Conservation (phyloP, 805 yeast species). For the Schizosaccharomyces japonicus region DNA sequence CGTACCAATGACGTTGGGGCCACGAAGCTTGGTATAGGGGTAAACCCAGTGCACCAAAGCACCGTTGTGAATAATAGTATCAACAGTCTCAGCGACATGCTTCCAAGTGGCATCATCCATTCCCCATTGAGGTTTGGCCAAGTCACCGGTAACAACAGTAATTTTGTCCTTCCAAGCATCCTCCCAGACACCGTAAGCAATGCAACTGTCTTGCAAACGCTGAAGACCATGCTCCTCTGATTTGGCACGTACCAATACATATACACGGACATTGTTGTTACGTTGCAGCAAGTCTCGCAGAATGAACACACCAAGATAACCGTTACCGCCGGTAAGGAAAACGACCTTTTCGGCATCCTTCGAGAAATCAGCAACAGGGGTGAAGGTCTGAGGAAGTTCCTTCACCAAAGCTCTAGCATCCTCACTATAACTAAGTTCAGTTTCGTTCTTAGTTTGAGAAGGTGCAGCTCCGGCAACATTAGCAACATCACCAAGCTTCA, state of each 20-base stretch:
- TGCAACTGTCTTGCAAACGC: slow-evolving; percentile 51
- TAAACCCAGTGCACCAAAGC: slow-evolving; percentile 98
- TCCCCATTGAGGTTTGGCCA: slow-evolving; percentile 54
- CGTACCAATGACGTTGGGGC: slow-evolving; percentile 78
- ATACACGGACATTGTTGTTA: slow-evolving; percentile 30
- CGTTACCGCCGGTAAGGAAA: slow-evolving; percentile 87
- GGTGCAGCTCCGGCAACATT: slow-evolving; percentile 9
- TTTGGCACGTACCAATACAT: slow-evolving; percentile 79
- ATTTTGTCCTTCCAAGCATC: slow-evolving; percentile 33
- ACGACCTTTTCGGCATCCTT: slow-evolving; percentile 27
- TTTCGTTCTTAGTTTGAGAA: slow-evolving; percentile 15
- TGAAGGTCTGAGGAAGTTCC: slow-evolving; percentile 19
- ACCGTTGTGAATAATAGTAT: slow-evolving; percentile 82
- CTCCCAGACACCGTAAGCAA: slow-evolving; percentile 63
- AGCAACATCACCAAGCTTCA: slow-evolving; percentile 25
- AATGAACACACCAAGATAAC: slow-evolving; percentile 82
- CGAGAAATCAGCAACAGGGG: slow-evolving; percentile 23
- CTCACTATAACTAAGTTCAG: slow-evolving; percentile 26
- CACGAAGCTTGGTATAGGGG: slow-evolving; percentile 74
- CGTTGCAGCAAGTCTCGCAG: slow-evolving; percentile 42
- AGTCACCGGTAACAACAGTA: slow-evolving; percentile 60
- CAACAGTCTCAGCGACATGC: slow-evolving; percentile 33
- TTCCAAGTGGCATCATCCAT: slow-evolving; percentile 33
- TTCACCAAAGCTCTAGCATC: slow-evolving; percentile 41
- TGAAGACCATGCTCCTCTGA: slow-evolving; percentile 44